phyloP scores from a whole-genome alignment of 2,329 filamentous ascomycete genomes.

The Fusarium irregulare region DNA sequence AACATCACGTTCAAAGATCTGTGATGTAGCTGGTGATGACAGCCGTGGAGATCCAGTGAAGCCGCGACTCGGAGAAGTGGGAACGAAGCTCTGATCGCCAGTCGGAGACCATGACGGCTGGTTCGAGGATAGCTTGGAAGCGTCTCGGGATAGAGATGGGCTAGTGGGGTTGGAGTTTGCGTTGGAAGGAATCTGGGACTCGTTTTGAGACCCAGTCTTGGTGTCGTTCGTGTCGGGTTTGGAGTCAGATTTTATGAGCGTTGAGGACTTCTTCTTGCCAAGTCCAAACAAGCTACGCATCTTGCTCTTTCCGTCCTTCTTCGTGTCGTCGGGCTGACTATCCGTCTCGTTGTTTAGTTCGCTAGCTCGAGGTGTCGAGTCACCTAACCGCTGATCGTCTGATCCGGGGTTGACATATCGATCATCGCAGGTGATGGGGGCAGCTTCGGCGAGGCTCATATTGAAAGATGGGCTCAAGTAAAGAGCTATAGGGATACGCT shows the following conservation, averaged over 20 bases:
- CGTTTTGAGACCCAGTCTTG: conserved; percentile 31
- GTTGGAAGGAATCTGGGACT: conserved; percentile 51
- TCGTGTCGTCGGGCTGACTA: conserved; percentile 26
- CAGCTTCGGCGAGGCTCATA: conserved; percentile 50
- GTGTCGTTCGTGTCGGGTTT: conserved; percentile 23
- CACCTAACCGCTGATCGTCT: conserved; percentile 46
- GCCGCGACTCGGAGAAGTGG: conserved; percentile 73
- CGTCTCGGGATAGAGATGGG: conserved; percentile 49
- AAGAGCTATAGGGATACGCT: background rate
- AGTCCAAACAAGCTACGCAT: conserved; percentile 70
- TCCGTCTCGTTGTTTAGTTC: conserved; percentile 58
- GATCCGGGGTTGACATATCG: conserved; percentile 34
- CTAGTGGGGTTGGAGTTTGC: conserved; percentile 49
- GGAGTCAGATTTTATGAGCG: conserved; percentile 26
- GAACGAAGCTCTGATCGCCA: conserved; percentile 59
- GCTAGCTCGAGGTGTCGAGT: conserved; percentile 49
- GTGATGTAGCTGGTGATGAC: conserved; percentile 79
- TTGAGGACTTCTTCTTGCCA: conserved; percentile 67
- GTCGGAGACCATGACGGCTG: conserved; percentile 57
- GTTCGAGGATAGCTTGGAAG: conserved; percentile 54
- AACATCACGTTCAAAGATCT: conserved; percentile 95
- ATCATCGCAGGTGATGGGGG: conserved; percentile 34
- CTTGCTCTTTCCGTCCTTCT: conserved; percentile 55
- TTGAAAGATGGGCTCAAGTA: conserved; percentile 10
- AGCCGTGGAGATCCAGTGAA: conserved; percentile 78